These are phyloP conservation scores for Populus simonii DNA, from an alignment of 345 rosid genomes.

Conservation along the genomic window DNA sequence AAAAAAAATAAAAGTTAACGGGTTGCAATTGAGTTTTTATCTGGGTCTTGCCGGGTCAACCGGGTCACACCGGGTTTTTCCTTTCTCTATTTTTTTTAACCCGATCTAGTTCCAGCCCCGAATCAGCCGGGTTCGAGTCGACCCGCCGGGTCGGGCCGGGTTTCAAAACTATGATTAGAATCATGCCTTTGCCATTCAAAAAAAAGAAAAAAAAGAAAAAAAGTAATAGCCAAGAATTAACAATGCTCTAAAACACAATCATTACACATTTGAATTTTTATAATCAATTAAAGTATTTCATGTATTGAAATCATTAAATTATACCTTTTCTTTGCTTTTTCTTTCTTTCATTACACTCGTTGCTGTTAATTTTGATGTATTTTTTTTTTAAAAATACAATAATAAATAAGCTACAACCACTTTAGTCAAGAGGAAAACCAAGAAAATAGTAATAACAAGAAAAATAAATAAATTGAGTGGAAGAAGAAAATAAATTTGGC, in stretches of 20 bases:
- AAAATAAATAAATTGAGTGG: neutral
- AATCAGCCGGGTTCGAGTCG: too few relatives aligned
- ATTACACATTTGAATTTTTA: neutral
- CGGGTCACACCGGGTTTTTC: too few relatives aligned
- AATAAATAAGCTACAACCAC: neutral
- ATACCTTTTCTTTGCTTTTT: too few relatives aligned
- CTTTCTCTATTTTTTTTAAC: too few relatives aligned
- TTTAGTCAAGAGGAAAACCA: neutral
- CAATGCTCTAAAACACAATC: neutral
- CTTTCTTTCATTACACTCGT: too few relatives aligned
- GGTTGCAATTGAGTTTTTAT: too few relatives aligned
- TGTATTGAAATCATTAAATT: too few relatives aligned
- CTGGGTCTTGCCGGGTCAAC: too few relatives aligned
- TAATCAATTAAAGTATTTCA: neutral
- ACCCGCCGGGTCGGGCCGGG: accelerated
- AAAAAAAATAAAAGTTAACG: too few relatives aligned
- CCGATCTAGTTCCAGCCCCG: too few relatives aligned
- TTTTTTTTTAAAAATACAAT: neutral
- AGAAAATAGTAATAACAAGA: neutral
- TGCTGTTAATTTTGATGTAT: neutral
- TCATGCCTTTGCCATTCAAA: neutral
- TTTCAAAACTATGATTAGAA: too few relatives aligned
- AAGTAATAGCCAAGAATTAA: neutral
- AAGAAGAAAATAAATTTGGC: slow-evolving; percentile 26
- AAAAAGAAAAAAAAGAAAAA: too few relatives aligned